A percentile compares a stretch with the other conserved stretches of the same genome.
Evolutionary conservation across 2,329 filamentous ascomycete genomes (phyloP).

Genomic region (Stromatinia cepivora): DNA sequence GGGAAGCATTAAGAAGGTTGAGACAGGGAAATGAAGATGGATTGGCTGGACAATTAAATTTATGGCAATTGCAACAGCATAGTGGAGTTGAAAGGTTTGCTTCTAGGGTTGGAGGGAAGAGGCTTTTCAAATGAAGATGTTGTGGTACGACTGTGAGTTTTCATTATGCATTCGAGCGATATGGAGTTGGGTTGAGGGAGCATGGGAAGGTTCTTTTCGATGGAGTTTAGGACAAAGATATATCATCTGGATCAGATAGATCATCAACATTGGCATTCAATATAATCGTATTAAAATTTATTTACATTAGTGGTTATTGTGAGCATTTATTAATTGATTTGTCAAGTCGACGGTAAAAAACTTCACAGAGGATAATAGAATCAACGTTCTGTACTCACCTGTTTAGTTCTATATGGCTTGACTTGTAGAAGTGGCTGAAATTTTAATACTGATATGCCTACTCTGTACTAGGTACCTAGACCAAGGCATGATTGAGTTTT

Average conservation of each 20-base stretch:
- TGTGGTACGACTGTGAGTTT: neutral
- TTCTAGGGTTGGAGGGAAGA: slow-evolving; percentile 36
- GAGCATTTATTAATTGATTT: too few species aligned
- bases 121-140: slow-evolving; percentile 37
- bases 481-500: too few species aligned
- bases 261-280: neutral
- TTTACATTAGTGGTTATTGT: too few species aligned
- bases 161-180: slow-evolving; percentile 14
- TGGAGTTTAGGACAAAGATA: slow-evolving; percentile 40
- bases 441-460: too few species aligned
- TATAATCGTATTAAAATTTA: neutral
- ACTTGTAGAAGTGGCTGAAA: too few species aligned
- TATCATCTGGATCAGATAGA: slow-evolving; percentile 40
- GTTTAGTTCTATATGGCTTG: too few species aligned
- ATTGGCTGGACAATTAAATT: slow-evolving; percentile 55
- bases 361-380: too few species aligned
- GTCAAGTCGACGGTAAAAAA: too few species aligned
- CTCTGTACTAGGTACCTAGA: too few species aligned
- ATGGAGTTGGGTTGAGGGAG: neutral
- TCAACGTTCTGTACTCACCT: too few species aligned
- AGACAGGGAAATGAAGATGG: slow-evolving; percentile 63
- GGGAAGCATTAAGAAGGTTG: slow-evolving; percentile 71
- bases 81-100: slow-evolving; percentile 60
- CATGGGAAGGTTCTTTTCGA: neutral
- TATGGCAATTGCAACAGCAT: slow-evolving; percentile 62